phyloP scores from a whole-genome alignment of 2,329 filamentous ascomycete genomes.

The Fusarium nisikadoi region DNA sequence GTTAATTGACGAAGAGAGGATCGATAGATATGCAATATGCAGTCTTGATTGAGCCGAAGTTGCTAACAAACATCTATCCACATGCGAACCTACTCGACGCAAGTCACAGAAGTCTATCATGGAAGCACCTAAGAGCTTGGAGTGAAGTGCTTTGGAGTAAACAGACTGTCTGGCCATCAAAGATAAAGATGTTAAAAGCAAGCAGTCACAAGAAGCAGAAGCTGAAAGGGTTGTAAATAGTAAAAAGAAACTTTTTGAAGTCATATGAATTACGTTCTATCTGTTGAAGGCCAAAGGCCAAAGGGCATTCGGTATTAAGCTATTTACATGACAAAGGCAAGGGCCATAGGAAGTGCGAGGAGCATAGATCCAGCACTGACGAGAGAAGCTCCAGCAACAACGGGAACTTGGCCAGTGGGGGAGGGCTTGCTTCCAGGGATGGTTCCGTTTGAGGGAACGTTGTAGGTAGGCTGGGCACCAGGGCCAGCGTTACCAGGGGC shows the following conservation, averaged over 20 bases:
- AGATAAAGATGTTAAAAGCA: neutral
- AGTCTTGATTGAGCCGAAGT: too few relatives aligned
- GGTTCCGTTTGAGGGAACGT: constrained; percentile 23
- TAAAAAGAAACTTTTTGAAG: neutral
- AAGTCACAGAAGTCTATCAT: neutral
- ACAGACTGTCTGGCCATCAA: neutral
- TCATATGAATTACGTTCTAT: constrained; percentile 20
- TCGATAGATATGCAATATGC: too few relatives aligned
- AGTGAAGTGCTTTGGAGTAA: neutral
- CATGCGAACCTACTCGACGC: neutral
- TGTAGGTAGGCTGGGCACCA: constrained; percentile 23
- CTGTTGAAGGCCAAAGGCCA: constrained; percentile 27
- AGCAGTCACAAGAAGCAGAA: neutral
- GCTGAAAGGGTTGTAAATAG: neutral
- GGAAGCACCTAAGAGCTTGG: neutral
- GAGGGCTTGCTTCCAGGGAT: constrained; percentile 1
- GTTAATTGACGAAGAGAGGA: neutral
- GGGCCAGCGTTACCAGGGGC: constrained; percentile 3
- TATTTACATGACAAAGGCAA: constrained; percentile 32
- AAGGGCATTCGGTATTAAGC: constrained; percentile 20
- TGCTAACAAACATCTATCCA: neutral
- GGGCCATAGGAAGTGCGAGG: constrained; percentile 20
- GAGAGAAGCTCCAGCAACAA: constrained; percentile 24
- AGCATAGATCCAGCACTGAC: constrained; percentile 19
- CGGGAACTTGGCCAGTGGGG: constrained; percentile 10